Base-by-base conservation (phyloP, 1,139 yeast species). In the Pichia inconspicua region DNA sequence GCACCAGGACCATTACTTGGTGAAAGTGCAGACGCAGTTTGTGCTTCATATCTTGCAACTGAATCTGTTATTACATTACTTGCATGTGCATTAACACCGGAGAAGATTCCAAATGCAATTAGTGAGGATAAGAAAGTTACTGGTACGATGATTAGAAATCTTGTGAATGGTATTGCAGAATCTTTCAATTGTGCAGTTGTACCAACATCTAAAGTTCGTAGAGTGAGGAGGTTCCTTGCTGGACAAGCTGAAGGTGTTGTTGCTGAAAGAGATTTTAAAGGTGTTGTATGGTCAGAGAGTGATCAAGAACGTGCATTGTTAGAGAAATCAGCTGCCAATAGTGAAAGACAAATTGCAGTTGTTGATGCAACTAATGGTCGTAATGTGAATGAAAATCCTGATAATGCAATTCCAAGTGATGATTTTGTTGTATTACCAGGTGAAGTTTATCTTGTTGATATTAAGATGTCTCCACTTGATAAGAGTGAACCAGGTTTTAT, bases 241-340 rank as follows among this genome's bases (percentile, higher is more conserved):
- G 98, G 98, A 47, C 98, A 92, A 72, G 84, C 90, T 52, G 95
- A 87, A 60, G 88, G 88, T 60, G 75, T 87, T 50, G 95, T 90
- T 55, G 92, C 90, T 42, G 97, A 92, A 69, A 78, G 83, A 62
- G 97, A 89, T 58, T 84, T 83, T 67, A 88, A 89, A 68, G 97
- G 96, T 61, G 94, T 89, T 46, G 86, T 77, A 35, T 92, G 98
- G 97, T 79, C 82, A 48, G 92, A 84, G 66, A 75, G 82, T 41
- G 86, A 84, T 64, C 95, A 85, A 68, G 95, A 86, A 67, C 74
- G 73, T 47, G 65, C 66, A 40, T 69, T 82, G 53, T 69, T 84
- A 54, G 68, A 70, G 47, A 74, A 70, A 66, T 65, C 73, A n/a
- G 48, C 56, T 11, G 54, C 56, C 54, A 48, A 48, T 31, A 48